A percentile compares a stretch with the other conserved stretches of the same genome.
phyloP scores from a whole-genome alignment of 139 green algal genomes.

The Chlorella sp. region DNA sequence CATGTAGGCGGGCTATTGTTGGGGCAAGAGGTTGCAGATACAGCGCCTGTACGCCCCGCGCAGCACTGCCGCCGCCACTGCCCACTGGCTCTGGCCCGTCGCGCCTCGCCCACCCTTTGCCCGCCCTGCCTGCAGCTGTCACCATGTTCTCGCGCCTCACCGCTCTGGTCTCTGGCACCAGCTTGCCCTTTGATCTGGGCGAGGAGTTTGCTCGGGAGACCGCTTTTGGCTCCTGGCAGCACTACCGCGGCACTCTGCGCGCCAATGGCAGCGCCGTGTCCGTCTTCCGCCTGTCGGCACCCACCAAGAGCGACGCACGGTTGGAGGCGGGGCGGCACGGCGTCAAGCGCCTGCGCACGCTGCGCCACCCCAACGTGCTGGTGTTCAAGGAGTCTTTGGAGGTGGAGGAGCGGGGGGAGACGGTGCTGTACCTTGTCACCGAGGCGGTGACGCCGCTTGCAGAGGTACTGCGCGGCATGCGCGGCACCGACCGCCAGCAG shows the following conservation, averaged over 20 bases:
- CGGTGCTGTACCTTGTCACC: conserved; percentile 86
- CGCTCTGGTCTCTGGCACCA: conserved; percentile 68
- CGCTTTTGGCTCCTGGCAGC: conserved; percentile 80
- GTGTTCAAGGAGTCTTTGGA: conserved; percentile 84
- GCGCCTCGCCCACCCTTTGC: background rate
- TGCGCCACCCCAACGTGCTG: conserved; percentile 90
- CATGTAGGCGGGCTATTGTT: background rate
- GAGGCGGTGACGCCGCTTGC: conserved; percentile 81
- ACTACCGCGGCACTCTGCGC: conserved; percentile 67
- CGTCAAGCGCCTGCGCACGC: conserved; percentile 80
- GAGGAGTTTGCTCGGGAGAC: conserved; percentile 48
- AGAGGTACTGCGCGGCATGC: background rate
- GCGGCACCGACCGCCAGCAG: conserved; percentile 65
- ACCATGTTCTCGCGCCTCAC: conserved; percentile 87
- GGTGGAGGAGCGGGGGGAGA: conserved; percentile 72
- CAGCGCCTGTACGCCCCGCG: too few species aligned
- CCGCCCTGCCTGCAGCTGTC: background rate
- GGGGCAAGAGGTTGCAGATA: background rate
- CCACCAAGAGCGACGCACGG: conserved; percentile 61
- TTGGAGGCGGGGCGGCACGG: conserved; percentile 81
- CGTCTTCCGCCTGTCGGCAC: conserved; percentile 75
- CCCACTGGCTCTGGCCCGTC: background rate
- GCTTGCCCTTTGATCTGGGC: conserved; percentile 76
- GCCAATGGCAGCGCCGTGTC: conserved; percentile 78
- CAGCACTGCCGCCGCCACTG: background rate